phyloP scores from a whole-genome alignment of 1,284 basidiomycete genomes.

The Ustilago lituana region DNA sequence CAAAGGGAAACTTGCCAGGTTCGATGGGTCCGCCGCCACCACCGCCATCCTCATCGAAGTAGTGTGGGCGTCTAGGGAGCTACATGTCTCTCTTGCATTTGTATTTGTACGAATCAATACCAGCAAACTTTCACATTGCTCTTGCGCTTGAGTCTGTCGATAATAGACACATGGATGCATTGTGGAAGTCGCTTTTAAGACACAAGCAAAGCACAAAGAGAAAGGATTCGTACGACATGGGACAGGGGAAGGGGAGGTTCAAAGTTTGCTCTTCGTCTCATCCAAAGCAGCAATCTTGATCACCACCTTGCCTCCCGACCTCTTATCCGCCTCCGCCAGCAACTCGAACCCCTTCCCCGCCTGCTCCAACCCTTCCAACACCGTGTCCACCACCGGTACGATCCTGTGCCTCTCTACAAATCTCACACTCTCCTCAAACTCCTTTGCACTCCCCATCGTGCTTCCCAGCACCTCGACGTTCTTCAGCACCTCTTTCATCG shows the following conservation, averaged over 20 bases:
- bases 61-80: neutral
- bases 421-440: conserved; percentile 77
- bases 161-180: too few species aligned
- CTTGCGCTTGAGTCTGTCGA: too few species aligned
- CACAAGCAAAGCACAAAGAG: neutral
- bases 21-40: conserved; percentile 37
- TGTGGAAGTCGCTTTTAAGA: too few species aligned
- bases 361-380: conserved; percentile 76
- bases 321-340: conserved; percentile 57
- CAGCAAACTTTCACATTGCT: neutral
- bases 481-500: conserved; percentile 82
- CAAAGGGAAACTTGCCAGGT: conserved; percentile 21
- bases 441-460: conserved; percentile 83
- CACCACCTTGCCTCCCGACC: conserved; percentile 62
- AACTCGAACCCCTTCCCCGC: conserved; percentile 77
- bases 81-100: neutral
- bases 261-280: conserved; percentile 30
- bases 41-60: conserved; percentile 7
- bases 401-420: conserved; percentile 78
- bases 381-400: conserved; percentile 78
- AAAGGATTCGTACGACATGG: too few species aligned
- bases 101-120: conserved; percentile 16
- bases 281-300: conserved; percentile 26
- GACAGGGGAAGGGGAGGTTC: too few species aligned
- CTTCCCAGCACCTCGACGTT: conserved; percentile 78